Evolutionary conservation across 108 stramenopile species (phyloP).

Genomic region (Fragilariopsis cylindrus): DNA sequence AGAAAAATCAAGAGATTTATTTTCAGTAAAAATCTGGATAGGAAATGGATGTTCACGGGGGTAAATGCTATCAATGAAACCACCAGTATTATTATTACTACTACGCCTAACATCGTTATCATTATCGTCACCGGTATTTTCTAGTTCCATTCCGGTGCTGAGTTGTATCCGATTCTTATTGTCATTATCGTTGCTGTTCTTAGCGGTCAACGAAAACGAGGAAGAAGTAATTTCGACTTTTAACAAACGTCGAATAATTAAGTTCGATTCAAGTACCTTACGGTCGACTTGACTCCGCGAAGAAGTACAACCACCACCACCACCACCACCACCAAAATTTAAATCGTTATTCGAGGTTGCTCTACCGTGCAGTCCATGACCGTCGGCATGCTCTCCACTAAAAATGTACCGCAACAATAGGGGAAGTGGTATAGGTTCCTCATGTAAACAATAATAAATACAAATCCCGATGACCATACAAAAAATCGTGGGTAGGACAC

Average conservation of each 20-base stretch:
- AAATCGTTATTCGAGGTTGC: not conserved
- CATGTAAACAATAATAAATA: slow-evolving; percentile 28
- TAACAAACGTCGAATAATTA: slow-evolving; percentile 27
- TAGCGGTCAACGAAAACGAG: not conserved
- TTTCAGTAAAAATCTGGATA: slow-evolving; percentile 21
- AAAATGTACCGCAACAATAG: slow-evolving; percentile 21
- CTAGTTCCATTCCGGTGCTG: not conserved
- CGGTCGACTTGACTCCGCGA: not conserved
- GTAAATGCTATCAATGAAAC: not conserved
- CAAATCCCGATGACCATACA: slow-evolving; percentile 17
- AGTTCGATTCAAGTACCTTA: slow-evolving; percentile 3
- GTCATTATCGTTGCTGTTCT: not conserved
- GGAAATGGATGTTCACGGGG: slow-evolving; percentile 10
- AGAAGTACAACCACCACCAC: not conserved
- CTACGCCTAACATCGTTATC: not conserved
- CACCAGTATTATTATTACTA: not conserved
- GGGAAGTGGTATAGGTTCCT: slow-evolving; percentile 28
- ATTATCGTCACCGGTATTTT: not conserved
- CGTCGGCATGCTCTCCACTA: not conserved
- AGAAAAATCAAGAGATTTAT: slow-evolving; percentile 22
- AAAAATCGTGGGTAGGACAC: slow-evolving; percentile 27
- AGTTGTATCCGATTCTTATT: not conserved
- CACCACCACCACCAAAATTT: not conserved
- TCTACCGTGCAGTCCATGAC: not conserved
- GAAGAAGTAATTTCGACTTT: not conserved